Evolutionary conservation across 2,329 filamentous ascomycete genomes (phyloP), one percentile per base, ranked within the genome.

Genomic region (Penicillium oxalicum): DNA sequence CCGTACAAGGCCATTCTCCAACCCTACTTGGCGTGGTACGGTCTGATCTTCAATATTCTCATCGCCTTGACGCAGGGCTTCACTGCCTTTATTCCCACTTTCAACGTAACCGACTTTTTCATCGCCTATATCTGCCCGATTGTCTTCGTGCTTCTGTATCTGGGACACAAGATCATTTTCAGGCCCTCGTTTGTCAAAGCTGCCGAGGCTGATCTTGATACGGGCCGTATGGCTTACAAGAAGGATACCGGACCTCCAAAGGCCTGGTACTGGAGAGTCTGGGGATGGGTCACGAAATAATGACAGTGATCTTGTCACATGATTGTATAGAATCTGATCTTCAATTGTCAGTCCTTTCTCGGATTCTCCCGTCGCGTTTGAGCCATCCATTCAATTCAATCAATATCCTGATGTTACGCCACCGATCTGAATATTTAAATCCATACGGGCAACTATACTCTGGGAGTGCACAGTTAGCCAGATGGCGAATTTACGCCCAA

Each of bases 21-120:
- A 67, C 83, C 83, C 0, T 86, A 73, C 58, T 72, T 85, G 33
- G 77, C 82, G 0, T 82, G 74, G 68, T 85, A 83, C 57, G 83
- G 83, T 2, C 70, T 86, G 1, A 78, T 82, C 63, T 84, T 85
- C 69, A 84, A 78, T 64, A 54, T 79, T 2, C 66, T 87, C 40
- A 82, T 87, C 53, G 74, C 82, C 40, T 51, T 87, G 25, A 86
- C 84, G 0, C 82, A 82, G 60, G 84, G 84, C 3, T 88, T 87
- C 68, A 80, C 80, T 7, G 76, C 78, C 8, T 87, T 87, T 61
- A 82, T 87, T 41, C 70, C 68, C 5, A 47, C 41, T 11, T 87
- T 83, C 79, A 71, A 70, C 57, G 77, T 76, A 2, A 72, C 73
- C 43, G 70, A 74, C 40, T 87, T 87, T 58, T 85, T 87, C 51